Evolutionary conservation across 2,329 filamentous ascomycete species (phyloP).

Genomic region (Aspergillus ochraceus): DNA sequence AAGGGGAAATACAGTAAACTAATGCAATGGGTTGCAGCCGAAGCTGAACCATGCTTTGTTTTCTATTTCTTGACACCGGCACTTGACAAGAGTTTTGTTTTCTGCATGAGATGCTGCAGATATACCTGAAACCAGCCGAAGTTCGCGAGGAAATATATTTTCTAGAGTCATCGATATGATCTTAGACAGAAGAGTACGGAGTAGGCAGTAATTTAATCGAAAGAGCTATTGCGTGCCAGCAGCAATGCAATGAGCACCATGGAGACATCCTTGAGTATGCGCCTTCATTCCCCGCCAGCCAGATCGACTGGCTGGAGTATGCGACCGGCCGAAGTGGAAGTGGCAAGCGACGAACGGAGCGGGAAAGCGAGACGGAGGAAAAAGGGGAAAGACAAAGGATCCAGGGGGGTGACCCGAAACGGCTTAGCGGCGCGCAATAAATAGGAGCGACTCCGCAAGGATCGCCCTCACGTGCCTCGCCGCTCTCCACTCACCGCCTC

Average conservation of each 20-base stretch:
- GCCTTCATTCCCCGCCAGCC: background rate
- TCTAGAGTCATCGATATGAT: too few relatives aligned
- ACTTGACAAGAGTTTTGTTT: background rate
- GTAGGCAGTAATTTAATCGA: background rate
- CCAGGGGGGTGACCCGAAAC: background rate
- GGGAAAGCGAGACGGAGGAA: background rate
- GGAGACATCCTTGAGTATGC: background rate
- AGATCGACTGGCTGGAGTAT: too few relatives aligned
- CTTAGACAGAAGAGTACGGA: background rate
- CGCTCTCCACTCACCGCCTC: slow-evolving; percentile 20
- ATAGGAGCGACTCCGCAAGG: slow-evolving; percentile 11
- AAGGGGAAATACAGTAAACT: background rate
- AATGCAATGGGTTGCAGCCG: background rate
- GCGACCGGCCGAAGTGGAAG: too few relatives aligned
- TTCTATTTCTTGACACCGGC: too few relatives aligned
- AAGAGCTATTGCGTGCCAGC: background rate
- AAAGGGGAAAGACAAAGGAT: background rate
- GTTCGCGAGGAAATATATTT: too few relatives aligned
- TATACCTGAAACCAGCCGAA: too few relatives aligned
- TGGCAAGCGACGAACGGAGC: too few relatives aligned
- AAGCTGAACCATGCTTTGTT: background rate
- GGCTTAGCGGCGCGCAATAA: background rate
- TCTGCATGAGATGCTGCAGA: too few relatives aligned
- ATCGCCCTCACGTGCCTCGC: slow-evolving; percentile 14
- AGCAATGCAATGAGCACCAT: too few relatives aligned